Evolutionary conservation across 139 green algal species (phyloP).

Genomic region (Pseudopediastrum boryanum): DNA sequence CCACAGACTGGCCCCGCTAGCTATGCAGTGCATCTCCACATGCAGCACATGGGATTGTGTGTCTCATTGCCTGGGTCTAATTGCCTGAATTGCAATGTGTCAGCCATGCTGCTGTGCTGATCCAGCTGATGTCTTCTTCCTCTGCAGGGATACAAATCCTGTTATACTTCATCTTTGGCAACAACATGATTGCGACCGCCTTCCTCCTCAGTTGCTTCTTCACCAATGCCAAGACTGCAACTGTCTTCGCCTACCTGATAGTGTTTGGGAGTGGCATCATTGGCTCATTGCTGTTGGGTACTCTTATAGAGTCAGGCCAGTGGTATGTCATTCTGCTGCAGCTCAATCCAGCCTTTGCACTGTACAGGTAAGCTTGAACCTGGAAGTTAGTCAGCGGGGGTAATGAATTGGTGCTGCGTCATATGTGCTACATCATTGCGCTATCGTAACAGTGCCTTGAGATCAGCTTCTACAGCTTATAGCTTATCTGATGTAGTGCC

Average conservation of each 20-base stretch:
- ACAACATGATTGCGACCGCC: slow-evolving; percentile 83
- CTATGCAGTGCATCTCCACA: no score
- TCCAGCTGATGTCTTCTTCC: slow-evolving; percentile 1
- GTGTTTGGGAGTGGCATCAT: slow-evolving; percentile 80
- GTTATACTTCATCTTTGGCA: slow-evolving; percentile 89
- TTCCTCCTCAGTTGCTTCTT: slow-evolving; percentile 86
- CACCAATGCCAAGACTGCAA: slow-evolving; percentile 63
- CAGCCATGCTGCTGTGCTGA: no score
- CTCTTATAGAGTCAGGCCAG: slow-evolving; percentile 35
- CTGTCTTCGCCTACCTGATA: slow-evolving; percentile 78
- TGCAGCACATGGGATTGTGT: no score
- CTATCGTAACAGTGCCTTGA: no score
- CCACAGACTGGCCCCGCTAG: no score
- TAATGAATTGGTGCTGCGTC: no score
- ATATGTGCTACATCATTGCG: no score
- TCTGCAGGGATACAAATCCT: slow-evolving; percentile 66
- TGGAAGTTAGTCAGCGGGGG: no score
- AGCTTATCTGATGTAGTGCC: no score
- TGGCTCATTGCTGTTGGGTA: slow-evolving; percentile 56
- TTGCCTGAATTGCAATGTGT: no score
- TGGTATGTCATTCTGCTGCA: slow-evolving; percentile 72
- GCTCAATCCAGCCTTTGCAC: slow-evolving; percentile 80
- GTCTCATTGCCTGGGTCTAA: no score
- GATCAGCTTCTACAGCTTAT: no score
- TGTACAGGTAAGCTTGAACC: slow-evolving; percentile 81